Base-by-base conservation (phyloP, 1,284 basidiomycete species). In the Phellopilus nigrolimitatus region DNA sequence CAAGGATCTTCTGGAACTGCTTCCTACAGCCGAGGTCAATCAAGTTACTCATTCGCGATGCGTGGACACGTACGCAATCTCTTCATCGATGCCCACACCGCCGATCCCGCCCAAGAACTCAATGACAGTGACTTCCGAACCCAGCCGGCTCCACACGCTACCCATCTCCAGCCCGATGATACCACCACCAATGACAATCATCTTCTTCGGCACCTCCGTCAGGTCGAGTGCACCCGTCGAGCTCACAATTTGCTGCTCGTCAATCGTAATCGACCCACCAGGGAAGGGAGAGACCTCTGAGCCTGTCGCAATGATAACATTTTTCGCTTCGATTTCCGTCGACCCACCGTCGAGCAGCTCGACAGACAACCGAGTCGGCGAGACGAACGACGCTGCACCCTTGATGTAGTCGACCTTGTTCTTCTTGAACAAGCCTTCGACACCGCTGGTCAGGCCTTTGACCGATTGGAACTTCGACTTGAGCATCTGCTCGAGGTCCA, bases 391-490 rank as follows among this genome's bases (percentile, higher is more conserved):
- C 5, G 84, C 95, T 34, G 84, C 62, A 47, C 95, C 97, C 75
- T 97, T 98, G 79, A 97, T 88, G 74, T 98, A 99, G 72, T 97
- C 91, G 58, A 99, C 92, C 68, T 95, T 95, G 80, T 98, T 95
- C 71, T 97, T 92, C 73, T 93, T 95, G 80, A 99, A 94, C 45
- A 99, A 80, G 55, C 80, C 75, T 69, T 98, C 95, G 62, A 99
- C 78, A 65, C 95, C 95, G 67, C 91, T 90, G 22, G 95, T 99
- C 17, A 99, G 80, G 17, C 80, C 79, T 19, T 77, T 75, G 58
- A 99, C 95, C 2, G 93, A 83, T 50, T 80, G 77, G 45, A 91
- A 78, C 73, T 99, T 99, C 57, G 94, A 93, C 64, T 88, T 85
- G 56, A 98, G 80, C 95, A 99, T 98, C 59, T 82, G 79, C 15